phyloP scores from a whole-genome alignment of 139 green algal genomes.

The Asterochloris erici region DNA sequence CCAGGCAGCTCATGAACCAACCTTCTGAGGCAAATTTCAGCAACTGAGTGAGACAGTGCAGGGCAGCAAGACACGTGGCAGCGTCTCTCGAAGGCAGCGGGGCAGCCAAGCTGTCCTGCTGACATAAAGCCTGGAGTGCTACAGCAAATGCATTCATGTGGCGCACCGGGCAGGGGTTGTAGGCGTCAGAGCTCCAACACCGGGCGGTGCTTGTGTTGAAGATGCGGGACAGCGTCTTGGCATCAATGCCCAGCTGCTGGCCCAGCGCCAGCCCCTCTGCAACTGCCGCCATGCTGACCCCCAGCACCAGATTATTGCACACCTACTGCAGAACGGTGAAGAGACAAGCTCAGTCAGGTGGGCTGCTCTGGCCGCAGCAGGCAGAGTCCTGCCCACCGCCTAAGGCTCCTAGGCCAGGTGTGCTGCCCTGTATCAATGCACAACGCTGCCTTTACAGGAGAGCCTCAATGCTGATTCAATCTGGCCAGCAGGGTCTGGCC shows the following conservation, averaged over 20 bases:
- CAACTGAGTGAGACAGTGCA: no score
- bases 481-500: background rate
- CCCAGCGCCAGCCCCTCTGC: conserved; percentile 64
- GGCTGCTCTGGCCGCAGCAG: no score
- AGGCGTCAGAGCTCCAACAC: conserved; percentile 61
- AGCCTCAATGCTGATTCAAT: background rate
- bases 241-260: conserved; percentile 56
- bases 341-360: background rate
- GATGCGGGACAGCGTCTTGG: conserved; percentile 45
- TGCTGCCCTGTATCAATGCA: background rate
- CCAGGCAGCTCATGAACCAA: no score
- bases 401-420: background rate
- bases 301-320: conserved; percentile 68
- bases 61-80: no score
- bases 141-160: no score
- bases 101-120: no score
- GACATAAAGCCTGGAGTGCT: no score
- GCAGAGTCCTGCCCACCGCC: background rate
- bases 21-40: no score
- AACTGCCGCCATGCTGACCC: conserved; percentile 60
- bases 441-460: no score
- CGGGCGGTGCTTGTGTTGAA: conserved; percentile 64
- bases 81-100: no score
- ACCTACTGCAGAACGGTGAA: conserved; percentile 18
- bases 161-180: conserved; percentile 38